Evolutionary conservation across 1,284 basidiomycete species (phyloP).

Genomic region (Entoloma clypeatum): DNA sequence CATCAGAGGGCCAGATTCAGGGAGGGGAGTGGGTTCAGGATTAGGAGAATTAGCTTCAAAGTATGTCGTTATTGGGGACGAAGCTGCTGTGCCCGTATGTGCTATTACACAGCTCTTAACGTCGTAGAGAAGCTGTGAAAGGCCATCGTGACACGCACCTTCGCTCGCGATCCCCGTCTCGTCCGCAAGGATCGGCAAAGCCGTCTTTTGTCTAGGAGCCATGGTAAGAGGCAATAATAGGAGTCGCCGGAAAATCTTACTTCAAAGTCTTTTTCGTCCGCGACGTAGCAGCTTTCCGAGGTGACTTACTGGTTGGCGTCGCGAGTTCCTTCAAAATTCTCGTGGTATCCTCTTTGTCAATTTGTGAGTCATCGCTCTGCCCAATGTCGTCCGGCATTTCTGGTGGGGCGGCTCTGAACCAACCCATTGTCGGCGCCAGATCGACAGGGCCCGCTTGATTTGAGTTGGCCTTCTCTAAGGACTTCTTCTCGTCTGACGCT

Average conservation of each 20-base stretch:
- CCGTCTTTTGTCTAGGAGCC: constrained; percentile 21
- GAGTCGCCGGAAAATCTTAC: constrained; percentile 12
- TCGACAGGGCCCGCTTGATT: constrained; percentile 29
- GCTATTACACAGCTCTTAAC: constrained; percentile 23
- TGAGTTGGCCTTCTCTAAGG: constrained; percentile 32
- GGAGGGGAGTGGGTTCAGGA: constrained; percentile 31
- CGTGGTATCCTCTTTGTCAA: constrained; percentile 12
- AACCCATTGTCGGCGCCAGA: constrained; percentile 37
- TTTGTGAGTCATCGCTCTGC: constrained; percentile 12
- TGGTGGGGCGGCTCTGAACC: constrained; percentile 34
- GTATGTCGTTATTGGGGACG: constrained; percentile 41
- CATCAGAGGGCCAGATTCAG: constrained; percentile 25
- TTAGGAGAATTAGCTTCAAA: constrained; percentile 41
- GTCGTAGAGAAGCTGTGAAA: background rate
- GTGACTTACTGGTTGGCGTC: constrained; percentile 14
- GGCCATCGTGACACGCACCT: constrained; percentile 23
- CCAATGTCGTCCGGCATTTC: constrained; percentile 32
- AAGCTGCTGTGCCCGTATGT: constrained; percentile 46
- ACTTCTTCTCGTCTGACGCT: constrained; percentile 36
- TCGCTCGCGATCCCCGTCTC: constrained; percentile 40
- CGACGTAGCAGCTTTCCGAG: constrained; percentile 14
- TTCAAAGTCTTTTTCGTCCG: constrained; percentile 20
- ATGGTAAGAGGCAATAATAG: constrained; percentile 6
- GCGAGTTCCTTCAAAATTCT: constrained; percentile 11
- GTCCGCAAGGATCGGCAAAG: constrained; percentile 33